Percentiles rank a stretch among this genome's conserved stretches.
These are phyloP conservation scores for Asterochloris sp. DNA, from an alignment of 139 green algal species.

Conservation along the genomic window DNA sequence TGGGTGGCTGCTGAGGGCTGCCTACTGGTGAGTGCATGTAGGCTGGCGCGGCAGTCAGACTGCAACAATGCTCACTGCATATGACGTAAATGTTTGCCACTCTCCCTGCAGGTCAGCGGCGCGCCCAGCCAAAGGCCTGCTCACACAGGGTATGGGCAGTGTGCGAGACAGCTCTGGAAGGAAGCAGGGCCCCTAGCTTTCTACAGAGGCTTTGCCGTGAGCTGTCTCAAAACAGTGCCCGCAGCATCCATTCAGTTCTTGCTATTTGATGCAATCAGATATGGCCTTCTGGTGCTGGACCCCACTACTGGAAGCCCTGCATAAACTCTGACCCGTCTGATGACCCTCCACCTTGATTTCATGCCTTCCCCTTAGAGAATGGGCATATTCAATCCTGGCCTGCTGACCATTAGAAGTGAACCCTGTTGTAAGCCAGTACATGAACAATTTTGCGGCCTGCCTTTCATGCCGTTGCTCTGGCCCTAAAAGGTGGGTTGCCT, in stretches of 20 bases:
- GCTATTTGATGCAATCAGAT: background rate
- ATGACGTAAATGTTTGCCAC: background rate
- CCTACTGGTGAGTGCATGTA: background rate
- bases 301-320: background rate
- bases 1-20: background rate
- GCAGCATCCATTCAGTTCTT: constrained; percentile 50
- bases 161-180: constrained; percentile 32
- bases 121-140: background rate
- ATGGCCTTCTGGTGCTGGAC: constrained; percentile 6
- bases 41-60: too few species aligned
- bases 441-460: too few species aligned
- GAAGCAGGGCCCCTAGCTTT: constrained; percentile 30
- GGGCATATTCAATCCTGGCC: too few species aligned
- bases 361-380: too few species aligned
- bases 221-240: constrained; percentile 45
- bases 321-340: too few species aligned
- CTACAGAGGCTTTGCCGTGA: constrained; percentile 50
- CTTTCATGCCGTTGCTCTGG: too few species aligned
- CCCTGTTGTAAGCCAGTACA: too few species aligned
- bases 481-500: too few species aligned
- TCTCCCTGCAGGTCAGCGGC: constrained; percentile 10
- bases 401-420: too few species aligned
- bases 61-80: background rate
- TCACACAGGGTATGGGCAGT: constrained; percentile 36
- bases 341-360: too few species aligned